These are phyloP conservation scores for Coprinellus aureogranulatus DNA, from an alignment of 768 basidiomycete genomes.

Conservation along the genomic window DNA sequence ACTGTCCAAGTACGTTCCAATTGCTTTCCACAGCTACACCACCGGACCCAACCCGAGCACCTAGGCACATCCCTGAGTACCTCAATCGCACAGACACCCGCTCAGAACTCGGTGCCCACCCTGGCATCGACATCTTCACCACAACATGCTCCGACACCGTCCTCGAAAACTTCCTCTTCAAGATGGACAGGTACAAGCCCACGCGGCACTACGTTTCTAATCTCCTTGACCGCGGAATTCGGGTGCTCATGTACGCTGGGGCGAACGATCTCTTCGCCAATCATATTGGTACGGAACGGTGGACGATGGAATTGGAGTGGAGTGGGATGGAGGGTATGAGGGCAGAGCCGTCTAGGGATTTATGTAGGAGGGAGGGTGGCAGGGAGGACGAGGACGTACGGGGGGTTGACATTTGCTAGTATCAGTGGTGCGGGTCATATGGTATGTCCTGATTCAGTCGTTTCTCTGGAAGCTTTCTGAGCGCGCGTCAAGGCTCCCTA, in stretches of 20 bases:
- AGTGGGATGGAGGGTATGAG: constrained; percentile 49
- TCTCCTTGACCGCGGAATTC: constrained; percentile 71
- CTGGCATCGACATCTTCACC: constrained; percentile 32
- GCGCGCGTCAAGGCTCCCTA: constrained; percentile 52
- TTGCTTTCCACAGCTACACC: neutral
- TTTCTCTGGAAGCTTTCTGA: too few species aligned
- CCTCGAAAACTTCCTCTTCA: constrained; percentile 41
- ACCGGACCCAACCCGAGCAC: neutral
- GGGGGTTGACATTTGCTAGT: constrained; percentile 62
- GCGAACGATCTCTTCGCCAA: constrained; percentile 75
- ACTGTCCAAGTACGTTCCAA: constrained; percentile 31
- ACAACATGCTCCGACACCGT: constrained; percentile 33
- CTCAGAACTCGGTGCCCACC: constrained; percentile 59
- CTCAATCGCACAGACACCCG: constrained; percentile 59
- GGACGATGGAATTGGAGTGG: constrained; percentile 73
- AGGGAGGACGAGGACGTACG: constrained; percentile 38
- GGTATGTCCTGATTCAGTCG: too few species aligned
- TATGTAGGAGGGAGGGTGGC: constrained; percentile 43
- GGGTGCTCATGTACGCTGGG: constrained; percentile 69
- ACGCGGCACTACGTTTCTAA: constrained; percentile 58
- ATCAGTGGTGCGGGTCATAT: constrained; percentile 71
- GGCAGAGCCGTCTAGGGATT: constrained; percentile 46
- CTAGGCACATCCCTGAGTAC: constrained; percentile 56
- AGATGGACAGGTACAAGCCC: constrained; percentile 44
- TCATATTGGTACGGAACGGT: constrained; percentile 71